These are phyloP conservation scores for Colletotrichum higginsianum DNA, from an alignment of 2,329 filamentous ascomycete species.

Conservation along the genomic window DNA sequence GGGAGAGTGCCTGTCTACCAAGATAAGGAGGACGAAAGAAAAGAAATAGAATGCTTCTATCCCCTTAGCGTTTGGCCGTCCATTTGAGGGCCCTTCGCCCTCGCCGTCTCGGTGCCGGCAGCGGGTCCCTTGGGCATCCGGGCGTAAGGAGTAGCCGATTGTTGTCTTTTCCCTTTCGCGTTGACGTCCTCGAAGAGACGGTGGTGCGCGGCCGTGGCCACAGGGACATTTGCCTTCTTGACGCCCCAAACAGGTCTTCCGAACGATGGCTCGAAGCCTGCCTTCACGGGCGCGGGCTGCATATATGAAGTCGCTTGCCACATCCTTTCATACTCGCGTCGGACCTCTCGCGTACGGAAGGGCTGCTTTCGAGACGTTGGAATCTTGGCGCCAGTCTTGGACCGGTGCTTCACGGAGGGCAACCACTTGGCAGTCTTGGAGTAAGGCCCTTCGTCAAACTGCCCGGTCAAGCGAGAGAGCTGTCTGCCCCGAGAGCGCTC, in stretches of 20 bases:
- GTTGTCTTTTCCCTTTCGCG: constrained; percentile 44
- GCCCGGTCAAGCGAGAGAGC: constrained; percentile 54
- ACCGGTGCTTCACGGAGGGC: constrained; percentile 29
- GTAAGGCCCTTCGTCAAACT: constrained; percentile 56
- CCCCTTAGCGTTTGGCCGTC: neutral
- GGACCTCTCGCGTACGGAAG: constrained; percentile 57
- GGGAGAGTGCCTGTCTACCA: constrained; percentile 40
- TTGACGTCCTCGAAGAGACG: constrained; percentile 66
- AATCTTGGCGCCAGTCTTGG: neutral
- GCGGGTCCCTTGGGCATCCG: neutral
- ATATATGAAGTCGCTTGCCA: constrained; percentile 64
- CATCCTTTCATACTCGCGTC: constrained; percentile 62
- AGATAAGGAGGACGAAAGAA: constrained; percentile 3
- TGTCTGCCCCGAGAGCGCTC: constrained; percentile 56
- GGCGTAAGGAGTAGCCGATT: neutral
- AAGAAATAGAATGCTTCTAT: neutral
- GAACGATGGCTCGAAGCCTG: constrained; percentile 46
- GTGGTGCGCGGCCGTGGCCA: constrained; percentile 53
- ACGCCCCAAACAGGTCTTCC: constrained; percentile 64
- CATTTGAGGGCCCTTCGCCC: neutral
- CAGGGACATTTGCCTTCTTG: constrained; percentile 46
- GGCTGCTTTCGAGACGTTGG: neutral
- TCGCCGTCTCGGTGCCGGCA: neutral
- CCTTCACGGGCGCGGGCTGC: constrained; percentile 45
- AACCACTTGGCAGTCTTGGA: constrained; percentile 47